phyloP scores from a whole-genome alignment of 805 yeast genomes.

The Yarrowia deformans region DNA sequence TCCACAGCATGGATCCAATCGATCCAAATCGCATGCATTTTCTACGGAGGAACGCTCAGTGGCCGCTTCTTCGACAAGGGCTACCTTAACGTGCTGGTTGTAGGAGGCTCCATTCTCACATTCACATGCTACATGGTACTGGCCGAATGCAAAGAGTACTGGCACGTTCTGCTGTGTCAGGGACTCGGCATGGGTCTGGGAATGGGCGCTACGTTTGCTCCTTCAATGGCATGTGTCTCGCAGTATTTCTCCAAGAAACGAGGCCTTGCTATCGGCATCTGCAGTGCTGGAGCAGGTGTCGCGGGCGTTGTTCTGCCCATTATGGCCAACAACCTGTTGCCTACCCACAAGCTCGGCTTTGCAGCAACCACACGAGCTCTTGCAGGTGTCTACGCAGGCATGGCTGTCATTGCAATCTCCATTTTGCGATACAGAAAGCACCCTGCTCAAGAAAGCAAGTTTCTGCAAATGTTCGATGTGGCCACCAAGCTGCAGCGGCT shows the following conservation, averaged over 20 bases:
- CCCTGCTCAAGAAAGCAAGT: conserved; percentile 13
- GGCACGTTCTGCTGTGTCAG: conserved; percentile 62
- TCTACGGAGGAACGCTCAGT: conserved; percentile 45
- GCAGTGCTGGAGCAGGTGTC: conserved; percentile 45
- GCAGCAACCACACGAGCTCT: conserved; percentile 56
- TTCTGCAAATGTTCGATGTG: conserved; percentile 9
- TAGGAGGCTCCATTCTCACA: conserved; percentile 45
- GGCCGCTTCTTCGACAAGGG: conserved; percentile 49
- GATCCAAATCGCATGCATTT: conserved; percentile 44
- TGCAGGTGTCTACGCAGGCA: conserved; percentile 48
- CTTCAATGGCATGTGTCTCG: conserved; percentile 44
- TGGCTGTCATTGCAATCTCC: conserved; percentile 38
- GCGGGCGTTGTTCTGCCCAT: conserved; percentile 48
- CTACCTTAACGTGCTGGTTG: conserved; percentile 44
- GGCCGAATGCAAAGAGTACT: conserved; percentile 54
- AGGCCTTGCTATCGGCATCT: conserved; percentile 46
- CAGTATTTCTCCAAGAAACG: conserved; percentile 43
- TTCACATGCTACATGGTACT: conserved; percentile 49
- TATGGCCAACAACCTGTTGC: conserved; percentile 55
- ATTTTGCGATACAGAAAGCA: conserved; percentile 19
- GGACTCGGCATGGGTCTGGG: conserved; percentile 60
- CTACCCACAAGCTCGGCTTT: conserved; percentile 51
- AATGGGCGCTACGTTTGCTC: conserved; percentile 41
- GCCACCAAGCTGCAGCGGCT: conserved; percentile 21
- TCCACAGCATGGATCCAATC: conserved; percentile 57